Base-by-base conservation (phyloP, 2,329 filamentous ascomycete genomes). In the Aulographum hederae region DNA sequence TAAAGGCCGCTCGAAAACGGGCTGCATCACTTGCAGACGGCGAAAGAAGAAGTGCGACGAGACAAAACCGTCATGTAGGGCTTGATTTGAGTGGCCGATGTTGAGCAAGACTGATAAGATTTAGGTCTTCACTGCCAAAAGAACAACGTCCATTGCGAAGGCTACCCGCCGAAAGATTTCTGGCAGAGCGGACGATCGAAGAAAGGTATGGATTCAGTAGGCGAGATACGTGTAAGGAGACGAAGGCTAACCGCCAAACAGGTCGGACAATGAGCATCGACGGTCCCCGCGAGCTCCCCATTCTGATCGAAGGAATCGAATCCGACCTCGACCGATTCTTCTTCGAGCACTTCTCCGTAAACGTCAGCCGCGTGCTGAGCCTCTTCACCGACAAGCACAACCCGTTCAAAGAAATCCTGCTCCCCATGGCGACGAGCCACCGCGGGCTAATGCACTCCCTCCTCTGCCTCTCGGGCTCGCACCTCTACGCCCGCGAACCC, bases 121-220 rank as follows among this genome's bases (percentile, higher is more conserved):
- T 30, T 38, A 82, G 77, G 79, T 43, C 65, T 81, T 52, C 91
- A 91, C 45, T 93, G 84, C 47, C 77, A 89, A 55, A 93, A 92
- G 63, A 93, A 92, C 50, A 81, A 82, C 6, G 80, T 92, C 10
- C 71, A 85, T 10, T 93, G 84, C 48, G 82, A 92, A 54, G 84
- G 84, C 10, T 93, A 92, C 47, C 79, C 80, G 31, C 77, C 81
- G 38, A 82, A 82, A 49, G 77, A 80, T 36, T 68, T 82, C 32
- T 93, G 84, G 84, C 81, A 75, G 51, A 85, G 80, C 46, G 81
- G 82, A 51, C 76, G 65, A 46, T 65, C 70, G 20, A 73, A 78
- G 57, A 73, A 81, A 51, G 58, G 63, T 66, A 23, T 5, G 13
- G 3, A 10, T 10, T 10, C n/a, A n/a, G n/a, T n/a, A n/a, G n/a